phyloP scores from a whole-genome alignment of 2,329 filamentous ascomycete species.

The Monosporascus cannonballus region DNA sequence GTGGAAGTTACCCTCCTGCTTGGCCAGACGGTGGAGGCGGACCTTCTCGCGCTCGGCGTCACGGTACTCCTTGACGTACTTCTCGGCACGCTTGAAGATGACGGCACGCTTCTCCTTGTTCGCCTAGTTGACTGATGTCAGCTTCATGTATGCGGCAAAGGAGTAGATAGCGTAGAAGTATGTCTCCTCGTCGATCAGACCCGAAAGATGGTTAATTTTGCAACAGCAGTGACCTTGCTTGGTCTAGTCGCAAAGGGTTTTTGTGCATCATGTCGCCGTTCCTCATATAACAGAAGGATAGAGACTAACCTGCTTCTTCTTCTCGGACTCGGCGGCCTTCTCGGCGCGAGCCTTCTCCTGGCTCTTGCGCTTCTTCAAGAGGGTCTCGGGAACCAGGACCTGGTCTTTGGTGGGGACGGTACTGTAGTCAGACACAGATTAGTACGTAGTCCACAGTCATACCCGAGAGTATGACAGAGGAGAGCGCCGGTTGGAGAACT shows the following conservation, averaged over 20 bases:
- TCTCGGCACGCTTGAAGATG: slow-evolving; percentile 99
- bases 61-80: slow-evolving; percentile 99
- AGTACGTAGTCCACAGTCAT: slow-evolving; percentile 67
- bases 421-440: slow-evolving; percentile 64
- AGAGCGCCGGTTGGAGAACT: slow-evolving; percentile 87
- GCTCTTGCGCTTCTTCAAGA: slow-evolving; percentile 99
- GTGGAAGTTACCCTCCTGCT: slow-evolving; percentile 89
- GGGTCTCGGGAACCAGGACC: slow-evolving; percentile 96
- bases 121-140: slow-evolving; percentile 54
- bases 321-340: slow-evolving; percentile 69
- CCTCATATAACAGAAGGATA: slow-evolving; percentile 13
- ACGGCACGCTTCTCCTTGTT: slow-evolving; percentile 98
- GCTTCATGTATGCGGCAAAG: slow-evolving; percentile 14
- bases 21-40: slow-evolving; percentile 81
- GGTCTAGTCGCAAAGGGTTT: slow-evolving; percentile 88
- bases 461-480: slow-evolving; percentile 50
- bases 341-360: slow-evolving; percentile 98
- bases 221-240: slow-evolving; percentile 89
- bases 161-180: slow-evolving; percentile 6
- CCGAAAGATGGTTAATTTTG: slow-evolving; percentile 99
- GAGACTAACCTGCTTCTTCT: slow-evolving; percentile 84
- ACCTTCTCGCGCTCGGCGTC: slow-evolving; percentile 98
- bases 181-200: slow-evolving; percentile 61
- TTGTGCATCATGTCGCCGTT: slow-evolving; percentile 74
- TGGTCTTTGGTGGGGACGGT: slow-evolving; percentile 91